Evolutionary conservation across 495 filamentous ascomycete genomes (phyloP).

Genomic region (Neurospora sp.): DNA sequence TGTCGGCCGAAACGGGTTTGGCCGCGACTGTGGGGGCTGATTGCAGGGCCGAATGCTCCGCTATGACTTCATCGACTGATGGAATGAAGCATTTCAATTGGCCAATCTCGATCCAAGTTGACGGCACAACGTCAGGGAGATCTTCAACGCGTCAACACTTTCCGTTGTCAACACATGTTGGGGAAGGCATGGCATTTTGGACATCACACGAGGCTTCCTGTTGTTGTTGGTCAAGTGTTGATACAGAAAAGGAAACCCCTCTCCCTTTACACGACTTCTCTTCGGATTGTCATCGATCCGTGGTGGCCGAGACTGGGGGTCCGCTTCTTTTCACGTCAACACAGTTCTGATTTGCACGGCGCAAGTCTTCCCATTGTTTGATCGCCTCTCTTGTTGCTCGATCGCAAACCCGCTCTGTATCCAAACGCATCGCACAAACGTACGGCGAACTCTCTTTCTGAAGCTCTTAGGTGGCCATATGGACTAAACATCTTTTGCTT

Average conservation of each 20-base stretch:
- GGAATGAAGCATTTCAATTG: not conserved
- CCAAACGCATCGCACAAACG: not conserved
- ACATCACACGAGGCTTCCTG: not conserved
- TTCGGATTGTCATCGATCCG: not conserved
- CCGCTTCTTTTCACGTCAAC: not conserved
- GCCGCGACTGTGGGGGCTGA: not conserved
- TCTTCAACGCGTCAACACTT: not conserved
- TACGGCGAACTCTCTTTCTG: not conserved
- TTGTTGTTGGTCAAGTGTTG: not conserved
- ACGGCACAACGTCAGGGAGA: not conserved
- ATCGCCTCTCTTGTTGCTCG: not conserved
- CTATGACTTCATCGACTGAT: not conserved
- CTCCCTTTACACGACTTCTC: not conserved
- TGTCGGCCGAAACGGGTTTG: not conserved
- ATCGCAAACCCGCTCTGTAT: not conserved
- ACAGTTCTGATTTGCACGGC: not conserved
- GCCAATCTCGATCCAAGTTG: not conserved
- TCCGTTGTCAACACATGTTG: not conserved
- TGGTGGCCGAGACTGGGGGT: not conserved
- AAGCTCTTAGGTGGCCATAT: not conserved
- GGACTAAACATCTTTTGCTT: not conserved
- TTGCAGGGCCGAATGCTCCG: not conserved
- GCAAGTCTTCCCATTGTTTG: not conserved
- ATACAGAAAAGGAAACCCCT: not conserved
- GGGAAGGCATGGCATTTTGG: not conserved